Conservation (phyloP, 1,139 yeast species). For the Scheffersomyces parashehatae region DNA sequence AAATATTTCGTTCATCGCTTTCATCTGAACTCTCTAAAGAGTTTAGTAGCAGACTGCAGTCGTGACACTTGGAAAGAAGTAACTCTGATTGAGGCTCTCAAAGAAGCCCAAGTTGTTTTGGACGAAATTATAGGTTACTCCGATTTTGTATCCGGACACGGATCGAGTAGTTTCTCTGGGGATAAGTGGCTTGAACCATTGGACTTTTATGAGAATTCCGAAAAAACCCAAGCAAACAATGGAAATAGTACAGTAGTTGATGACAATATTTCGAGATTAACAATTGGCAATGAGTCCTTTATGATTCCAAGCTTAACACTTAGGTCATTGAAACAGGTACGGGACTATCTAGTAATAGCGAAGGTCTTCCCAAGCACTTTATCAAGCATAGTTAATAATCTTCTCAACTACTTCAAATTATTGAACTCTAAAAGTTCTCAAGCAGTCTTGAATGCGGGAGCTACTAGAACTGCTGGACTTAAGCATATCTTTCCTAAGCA, state of each 20-base stretch:
- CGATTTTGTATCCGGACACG: constrained; percentile 38
- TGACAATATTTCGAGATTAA: constrained; percentile 29
- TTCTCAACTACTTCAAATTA: constrained; percentile 52
- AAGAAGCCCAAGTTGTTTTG: constrained; percentile 49
- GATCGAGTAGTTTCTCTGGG: constrained; percentile 27
- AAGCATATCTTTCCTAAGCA: constrained; percentile 77
- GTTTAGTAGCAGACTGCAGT: constrained; percentile 54
- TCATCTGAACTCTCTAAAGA: constrained; percentile 52
- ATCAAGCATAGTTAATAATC: constrained; percentile 36
- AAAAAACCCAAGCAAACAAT: constrained; percentile 2
- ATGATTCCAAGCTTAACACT: constrained; percentile 46
- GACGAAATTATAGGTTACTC: constrained; percentile 58
- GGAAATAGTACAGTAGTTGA: not conserved
- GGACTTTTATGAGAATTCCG: constrained; percentile 20
- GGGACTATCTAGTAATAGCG: constrained; percentile 51
- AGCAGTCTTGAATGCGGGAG: constrained; percentile 75
- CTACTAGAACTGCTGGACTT: constrained; percentile 72
- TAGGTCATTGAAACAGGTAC: constrained; percentile 36
- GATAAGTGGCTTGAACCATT: constrained; percentile 49
- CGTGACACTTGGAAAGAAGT: constrained; percentile 81
- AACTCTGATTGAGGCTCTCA: constrained; percentile 21
- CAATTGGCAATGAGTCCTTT: constrained; percentile 37
- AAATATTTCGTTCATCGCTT: constrained; percentile 58
- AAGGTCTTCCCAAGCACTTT: constrained; percentile 48
- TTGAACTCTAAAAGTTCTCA: constrained; percentile 59